Percentiles rank a stretch among this genome's conserved stretches.
Conservation (phyloP, 2,329 filamentous ascomycete genomes). For the Basipetospora sp. region DNA sequence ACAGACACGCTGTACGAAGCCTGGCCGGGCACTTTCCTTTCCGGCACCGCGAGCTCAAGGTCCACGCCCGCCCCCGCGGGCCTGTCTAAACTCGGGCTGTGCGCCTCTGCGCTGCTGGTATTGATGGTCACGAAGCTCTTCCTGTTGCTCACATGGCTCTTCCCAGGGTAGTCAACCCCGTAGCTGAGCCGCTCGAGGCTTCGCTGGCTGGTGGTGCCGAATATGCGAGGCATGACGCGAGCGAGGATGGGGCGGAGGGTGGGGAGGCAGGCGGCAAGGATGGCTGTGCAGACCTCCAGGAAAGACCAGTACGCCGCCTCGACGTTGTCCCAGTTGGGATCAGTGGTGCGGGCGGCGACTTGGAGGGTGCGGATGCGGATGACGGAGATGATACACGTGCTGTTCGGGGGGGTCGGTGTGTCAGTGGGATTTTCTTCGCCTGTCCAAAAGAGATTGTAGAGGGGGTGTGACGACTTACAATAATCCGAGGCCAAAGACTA, state of each 20-base stretch:
- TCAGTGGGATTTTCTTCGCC: no score
- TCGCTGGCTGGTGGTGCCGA: constrained; percentile 5
- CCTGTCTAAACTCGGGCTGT: not conserved
- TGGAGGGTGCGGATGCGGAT: constrained; percentile 18
- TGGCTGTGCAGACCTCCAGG: constrained; percentile 17
- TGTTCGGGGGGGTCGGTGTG: constrained; percentile 6
- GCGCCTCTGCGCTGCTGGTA: not conserved
- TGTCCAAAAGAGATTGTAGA: not conserved
- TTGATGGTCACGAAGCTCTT: not conserved
- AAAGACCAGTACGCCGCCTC: constrained; percentile 18
- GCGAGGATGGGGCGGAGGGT: constrained; percentile 16
- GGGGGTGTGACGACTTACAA: constrained; percentile 11
- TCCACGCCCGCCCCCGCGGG: not conserved
- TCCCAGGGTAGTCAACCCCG: not conserved
- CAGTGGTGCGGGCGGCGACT: constrained; percentile 10
- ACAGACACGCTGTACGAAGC: not conserved
- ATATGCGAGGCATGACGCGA: constrained; percentile 11
- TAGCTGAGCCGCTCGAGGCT: not conserved
- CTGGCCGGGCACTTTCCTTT: not conserved
- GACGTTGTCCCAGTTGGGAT: constrained; percentile 17
- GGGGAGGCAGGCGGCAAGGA: constrained; percentile 16
- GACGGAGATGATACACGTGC: constrained; percentile 15
- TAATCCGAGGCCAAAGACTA: constrained; percentile 15
- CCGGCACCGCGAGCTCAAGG: not conserved
- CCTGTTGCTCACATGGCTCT: not conserved